Base-by-base conservation (phyloP, 1,284 basidiomycete genomes). In the Afroboletus lepidellus region DNA sequence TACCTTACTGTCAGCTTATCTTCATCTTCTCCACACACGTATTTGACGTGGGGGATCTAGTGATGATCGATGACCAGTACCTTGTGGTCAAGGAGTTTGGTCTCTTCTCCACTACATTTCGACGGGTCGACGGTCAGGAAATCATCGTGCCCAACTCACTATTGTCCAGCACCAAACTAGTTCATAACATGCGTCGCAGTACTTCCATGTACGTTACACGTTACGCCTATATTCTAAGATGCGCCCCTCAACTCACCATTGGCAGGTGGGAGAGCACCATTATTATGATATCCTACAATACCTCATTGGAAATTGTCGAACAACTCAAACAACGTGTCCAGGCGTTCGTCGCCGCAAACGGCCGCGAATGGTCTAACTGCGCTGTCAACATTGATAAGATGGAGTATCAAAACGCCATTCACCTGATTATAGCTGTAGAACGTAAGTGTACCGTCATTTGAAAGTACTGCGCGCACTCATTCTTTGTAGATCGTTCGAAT, bases 1-100 rank as follows among this genome's bases (percentile, higher is more conserved):
- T 23, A 51, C 25, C 45, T 8, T 39, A 12, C 44, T 21, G 12
- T 36, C 29, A 87, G 81, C 76, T 89, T 33, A 86, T 90, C 62
- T 92, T 92, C 73, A 91, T 92, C 58, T 92, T 92, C 69, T 88
- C 87, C 0, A 89, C 87, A 0, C 88, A 90, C 60, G 83, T 87
- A 18, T 90, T 85, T 60, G 87, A 90, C 62, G 83, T 90, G 9
- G 88, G 88, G 20, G 89, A 90, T 61, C 69, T 90, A 27, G 84
- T 90, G 9, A 80, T 90, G 77, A 90, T 90, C 57, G 88, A 90
- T 62, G 85, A 68, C 33, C 56, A 60, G 21, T 60, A 56, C 39
- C 57, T 57, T 29, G 30, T 24, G 43, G 88, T 90, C 27, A 79
- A 81, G 52, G 88, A 91, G 63, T 91, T 93, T 62, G 90, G 91